Evolutionary conservation across 2,329 filamentous ascomycete genomes (phyloP).

Genomic region (Aureobasidium subglaciale): DNA sequence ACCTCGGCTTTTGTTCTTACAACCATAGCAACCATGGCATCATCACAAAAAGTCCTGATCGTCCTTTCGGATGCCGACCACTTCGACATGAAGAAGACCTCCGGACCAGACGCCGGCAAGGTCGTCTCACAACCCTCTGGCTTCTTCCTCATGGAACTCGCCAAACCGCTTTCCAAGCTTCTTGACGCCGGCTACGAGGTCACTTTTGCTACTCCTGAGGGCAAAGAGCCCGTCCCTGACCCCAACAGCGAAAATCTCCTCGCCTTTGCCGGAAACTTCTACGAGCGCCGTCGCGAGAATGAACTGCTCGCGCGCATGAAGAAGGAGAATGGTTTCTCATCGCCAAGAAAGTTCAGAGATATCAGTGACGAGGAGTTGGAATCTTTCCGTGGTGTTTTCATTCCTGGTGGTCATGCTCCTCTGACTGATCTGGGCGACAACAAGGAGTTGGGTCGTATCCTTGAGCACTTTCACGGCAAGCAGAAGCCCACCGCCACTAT

Average conservation of each 20-base stretch:
- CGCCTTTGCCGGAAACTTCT: slow-evolving; percentile 41
- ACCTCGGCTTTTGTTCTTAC: too few relatives aligned
- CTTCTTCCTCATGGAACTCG: slow-evolving; percentile 36
- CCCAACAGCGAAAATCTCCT: slow-evolving; percentile 36
- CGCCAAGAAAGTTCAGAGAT: slow-evolving; percentile 32
- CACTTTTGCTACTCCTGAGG: slow-evolving; percentile 40
- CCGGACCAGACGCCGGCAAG: slow-evolving; percentile 21
- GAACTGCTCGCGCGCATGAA: slow-evolving; percentile 40
- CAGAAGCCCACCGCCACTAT: slow-evolving; percentile 40
- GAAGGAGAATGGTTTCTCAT: slow-evolving; percentile 37
- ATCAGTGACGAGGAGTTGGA: slow-evolving; percentile 36
- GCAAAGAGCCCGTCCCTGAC: slow-evolving; percentile 36
- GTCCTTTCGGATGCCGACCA: slow-evolving; percentile 37
- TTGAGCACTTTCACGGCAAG: slow-evolving; percentile 35
- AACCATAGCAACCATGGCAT: background rate
- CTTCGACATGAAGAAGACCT: slow-evolving; percentile 31
- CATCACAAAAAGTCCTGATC: slow-evolving; percentile 37
- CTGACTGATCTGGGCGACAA: slow-evolving; percentile 37
- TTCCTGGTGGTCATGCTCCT: slow-evolving; percentile 42
- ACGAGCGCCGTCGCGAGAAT: slow-evolving; percentile 35
- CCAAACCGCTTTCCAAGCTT: slow-evolving; percentile 32
- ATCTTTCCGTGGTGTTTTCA: slow-evolving; percentile 36
- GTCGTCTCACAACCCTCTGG: slow-evolving; percentile 27
- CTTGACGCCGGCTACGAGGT: slow-evolving; percentile 36
- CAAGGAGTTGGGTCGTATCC: slow-evolving; percentile 36